Percentiles rank a stretch among this genome's conserved stretches.
These are phyloP conservation scores for Macrolepiota fuliginosa DNA, from an alignment of 768 basidiomycete species.

Conservation along the genomic window DNA sequence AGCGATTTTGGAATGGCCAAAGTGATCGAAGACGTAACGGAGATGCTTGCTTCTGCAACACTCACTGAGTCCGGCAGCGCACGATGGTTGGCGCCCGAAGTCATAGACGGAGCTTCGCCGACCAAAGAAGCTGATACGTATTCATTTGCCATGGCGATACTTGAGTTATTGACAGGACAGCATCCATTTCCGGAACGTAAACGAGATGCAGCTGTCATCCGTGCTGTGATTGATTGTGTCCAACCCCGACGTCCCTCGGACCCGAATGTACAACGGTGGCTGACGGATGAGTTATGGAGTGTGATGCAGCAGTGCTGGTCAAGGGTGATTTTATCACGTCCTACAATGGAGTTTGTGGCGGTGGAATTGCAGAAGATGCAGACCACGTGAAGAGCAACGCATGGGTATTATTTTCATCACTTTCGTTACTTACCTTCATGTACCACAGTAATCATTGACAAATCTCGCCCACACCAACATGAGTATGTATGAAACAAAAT, in stretches of 20 bases:
- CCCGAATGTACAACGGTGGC: slow-evolving; percentile 29
- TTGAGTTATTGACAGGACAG: slow-evolving; percentile 55
- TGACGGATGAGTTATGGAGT: slow-evolving; percentile 48
- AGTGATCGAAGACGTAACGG: slow-evolving; percentile 56
- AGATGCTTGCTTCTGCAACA: slow-evolving; percentile 41
- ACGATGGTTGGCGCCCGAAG: slow-evolving; percentile 63
- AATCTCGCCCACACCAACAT: neutral
- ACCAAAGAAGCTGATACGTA: slow-evolving; percentile 53
- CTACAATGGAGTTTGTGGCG: slow-evolving; percentile 38
- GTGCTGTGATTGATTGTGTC: slow-evolving; percentile 35
- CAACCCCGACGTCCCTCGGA: slow-evolving; percentile 43
- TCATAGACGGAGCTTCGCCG: slow-evolving; percentile 44
- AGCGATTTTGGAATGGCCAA: slow-evolving; percentile 68
- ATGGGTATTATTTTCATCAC: neutral
- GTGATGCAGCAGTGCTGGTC: slow-evolving; percentile 48
- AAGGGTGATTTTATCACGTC: slow-evolving; percentile 32
- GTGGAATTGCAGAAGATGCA: slow-evolving; percentile 12
- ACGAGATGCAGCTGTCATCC: slow-evolving; percentile 49
- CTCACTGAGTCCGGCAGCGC: slow-evolving; percentile 47
- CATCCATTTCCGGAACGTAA: slow-evolving; percentile 49
- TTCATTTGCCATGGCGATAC: slow-evolving; percentile 57
- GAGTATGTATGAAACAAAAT: neutral
- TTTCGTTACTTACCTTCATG: neutral
- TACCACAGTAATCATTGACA: neutral
- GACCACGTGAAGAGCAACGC: neutral